phyloP scores from a whole-genome alignment of 371 early-diverging fungal genomes.

The Zopfochytrium polystomum region DNA sequence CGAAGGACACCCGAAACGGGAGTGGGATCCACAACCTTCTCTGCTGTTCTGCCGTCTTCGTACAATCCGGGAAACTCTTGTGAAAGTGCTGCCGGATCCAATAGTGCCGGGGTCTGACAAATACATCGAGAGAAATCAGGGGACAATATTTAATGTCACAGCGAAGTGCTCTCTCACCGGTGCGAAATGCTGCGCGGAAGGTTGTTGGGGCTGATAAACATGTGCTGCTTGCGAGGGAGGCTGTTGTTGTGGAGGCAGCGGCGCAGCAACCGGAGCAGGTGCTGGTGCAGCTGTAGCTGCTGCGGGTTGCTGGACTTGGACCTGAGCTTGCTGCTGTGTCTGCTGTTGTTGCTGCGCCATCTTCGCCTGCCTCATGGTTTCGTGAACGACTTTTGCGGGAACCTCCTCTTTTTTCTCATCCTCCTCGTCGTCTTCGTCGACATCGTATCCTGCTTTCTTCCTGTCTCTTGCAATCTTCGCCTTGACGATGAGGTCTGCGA shows the following conservation, averaged over 20 bases:
- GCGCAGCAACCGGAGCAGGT: neutral
- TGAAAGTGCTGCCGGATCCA: slow-evolving; percentile 9
- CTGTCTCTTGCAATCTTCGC: slow-evolving; percentile 43
- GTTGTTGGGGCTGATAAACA: neutral
- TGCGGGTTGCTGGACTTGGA: slow-evolving; percentile 12
- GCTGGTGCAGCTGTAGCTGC: slow-evolving; percentile 7
- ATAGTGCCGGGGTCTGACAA: slow-evolving; percentile 14
- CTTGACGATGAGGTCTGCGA: slow-evolving; percentile 48
- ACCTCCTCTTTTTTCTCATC: slow-evolving; percentile 39
- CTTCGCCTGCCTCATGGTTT: slow-evolving; percentile 39
- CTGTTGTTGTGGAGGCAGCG: neutral
- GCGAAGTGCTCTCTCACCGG: neutral
- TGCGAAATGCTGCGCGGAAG: neutral
- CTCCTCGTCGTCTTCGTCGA: slow-evolving; percentile 53
- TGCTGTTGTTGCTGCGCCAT: slow-evolving; percentile 25
- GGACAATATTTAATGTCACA: too few relatives aligned
- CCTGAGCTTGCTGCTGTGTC: slow-evolving; percentile 12
- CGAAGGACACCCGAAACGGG: slow-evolving; percentile 16
- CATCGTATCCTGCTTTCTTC: slow-evolving; percentile 46
- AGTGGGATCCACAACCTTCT: slow-evolving; percentile 28
- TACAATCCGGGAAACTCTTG: slow-evolving; percentile 28
- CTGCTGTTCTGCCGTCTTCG: slow-evolving; percentile 18
- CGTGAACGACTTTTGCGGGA: slow-evolving; percentile 36
- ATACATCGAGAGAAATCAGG: neutral
- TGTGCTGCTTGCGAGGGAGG: neutral